Conservation (phyloP, 148 eudicot species). For the Camellia sinensis region DNA sequence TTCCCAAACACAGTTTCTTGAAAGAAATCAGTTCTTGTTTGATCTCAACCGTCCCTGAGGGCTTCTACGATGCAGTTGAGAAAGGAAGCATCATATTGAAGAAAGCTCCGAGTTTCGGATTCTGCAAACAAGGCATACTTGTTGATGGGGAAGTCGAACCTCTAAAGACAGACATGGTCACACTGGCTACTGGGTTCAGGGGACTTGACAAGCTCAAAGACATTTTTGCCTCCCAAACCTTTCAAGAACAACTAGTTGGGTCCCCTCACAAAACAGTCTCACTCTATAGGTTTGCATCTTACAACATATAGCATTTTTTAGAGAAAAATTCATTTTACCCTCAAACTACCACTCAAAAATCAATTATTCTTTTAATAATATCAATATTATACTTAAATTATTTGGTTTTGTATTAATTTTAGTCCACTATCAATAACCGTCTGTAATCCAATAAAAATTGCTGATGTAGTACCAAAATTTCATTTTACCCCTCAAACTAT, state of each 20-base stretch:
- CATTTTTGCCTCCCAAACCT: conserved; percentile 35
- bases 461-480: no score
- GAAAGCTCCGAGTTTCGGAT: conserved; percentile 38
- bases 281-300: conserved; percentile 42
- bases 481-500: no score
- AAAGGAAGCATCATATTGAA: conserved; percentile 54
- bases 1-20: conserved; percentile 53
- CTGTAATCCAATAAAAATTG: no score
- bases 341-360: no score
- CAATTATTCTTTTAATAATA: no score
- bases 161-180: conserved; percentile 45
- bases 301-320: not conserved
- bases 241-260: conserved; percentile 25
- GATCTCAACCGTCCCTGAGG: conserved; percentile 31
- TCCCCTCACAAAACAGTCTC: conserved; percentile 27
- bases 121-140: conserved; percentile 42
- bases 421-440: no score
- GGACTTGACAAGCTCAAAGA: conserved; percentile 43
- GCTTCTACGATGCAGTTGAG: conserved; percentile 48
- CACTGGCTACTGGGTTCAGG: conserved; percentile 62
- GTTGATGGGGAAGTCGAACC: conserved; percentile 31
- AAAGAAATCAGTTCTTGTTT: conserved; percentile 45
- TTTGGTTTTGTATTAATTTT: no score
- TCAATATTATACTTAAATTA: no score
- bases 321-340: not conserved